These are phyloP conservation scores for Inonotus obliquus DNA, from an alignment of 1,284 basidiomycete genomes.

Conservation along the genomic window DNA sequence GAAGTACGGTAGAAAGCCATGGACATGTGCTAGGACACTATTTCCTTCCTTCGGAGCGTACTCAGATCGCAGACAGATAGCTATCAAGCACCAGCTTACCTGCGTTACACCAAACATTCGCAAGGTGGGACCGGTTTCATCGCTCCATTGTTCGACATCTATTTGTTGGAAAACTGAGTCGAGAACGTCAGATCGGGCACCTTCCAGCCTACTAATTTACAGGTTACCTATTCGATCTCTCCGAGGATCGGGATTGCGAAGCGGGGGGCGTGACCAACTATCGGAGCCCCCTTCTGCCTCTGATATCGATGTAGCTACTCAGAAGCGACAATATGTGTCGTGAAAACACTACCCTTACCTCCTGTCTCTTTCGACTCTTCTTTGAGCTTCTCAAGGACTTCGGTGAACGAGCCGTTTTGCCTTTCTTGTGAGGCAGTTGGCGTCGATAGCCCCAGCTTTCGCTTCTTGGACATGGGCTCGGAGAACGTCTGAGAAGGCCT, in stretches of 20 bases:
- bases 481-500: constrained; percentile 10
- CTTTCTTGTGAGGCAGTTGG: constrained; percentile 35
- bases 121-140: constrained; percentile 50
- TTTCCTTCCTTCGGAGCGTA: constrained; percentile 58
- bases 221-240: constrained; percentile 55
- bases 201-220: constrained; percentile 16
- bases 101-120: constrained; percentile 89
- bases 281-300: constrained; percentile 72
- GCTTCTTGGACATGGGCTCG: constrained; percentile 52
- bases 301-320: constrained; percentile 24
- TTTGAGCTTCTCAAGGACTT: constrained; percentile 72
- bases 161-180: constrained; percentile 86
- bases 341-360: constrained; percentile 31
- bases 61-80: constrained; percentile 10
- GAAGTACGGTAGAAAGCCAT: constrained; percentile 86
- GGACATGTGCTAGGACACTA: constrained; percentile 81
- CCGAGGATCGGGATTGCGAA: constrained; percentile 52
- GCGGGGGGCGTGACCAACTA: constrained; percentile 70
- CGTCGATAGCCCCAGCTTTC: constrained; percentile 44
- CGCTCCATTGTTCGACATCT: constrained; percentile 77
- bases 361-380: constrained; percentile 52
- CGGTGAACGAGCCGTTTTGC: constrained; percentile 57
- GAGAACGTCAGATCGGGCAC: background rate
- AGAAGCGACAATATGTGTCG: background rate
- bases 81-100: constrained; percentile 34